Evolutionary conservation across 2,329 filamentous ascomycete genomes (phyloP).

Genomic region (Colletotrichum ledebouriae): DNA sequence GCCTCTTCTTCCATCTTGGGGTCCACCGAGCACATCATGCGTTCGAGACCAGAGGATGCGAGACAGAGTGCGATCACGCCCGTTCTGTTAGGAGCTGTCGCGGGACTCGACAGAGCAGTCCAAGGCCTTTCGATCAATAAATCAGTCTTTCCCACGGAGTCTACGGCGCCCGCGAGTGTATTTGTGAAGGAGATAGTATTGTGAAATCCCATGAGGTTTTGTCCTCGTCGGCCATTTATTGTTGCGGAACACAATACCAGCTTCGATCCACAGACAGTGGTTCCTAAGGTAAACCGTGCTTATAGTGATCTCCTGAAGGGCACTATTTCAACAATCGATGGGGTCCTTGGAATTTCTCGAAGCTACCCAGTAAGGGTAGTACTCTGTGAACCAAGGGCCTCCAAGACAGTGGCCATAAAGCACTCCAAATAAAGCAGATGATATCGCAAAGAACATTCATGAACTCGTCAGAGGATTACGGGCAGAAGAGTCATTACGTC

Average conservation of each 20-base stretch:
- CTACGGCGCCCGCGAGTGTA: background rate
- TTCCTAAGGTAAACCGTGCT: no score
- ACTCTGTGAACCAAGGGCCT: no score
- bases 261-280: background rate
- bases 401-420: background rate
- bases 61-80: background rate
- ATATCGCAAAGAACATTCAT: background rate
- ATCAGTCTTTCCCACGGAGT: background rate
- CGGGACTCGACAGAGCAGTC: background rate
- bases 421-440: background rate
- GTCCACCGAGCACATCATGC: background rate
- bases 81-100: background rate
- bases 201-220: background rate
- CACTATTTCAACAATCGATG: no score
- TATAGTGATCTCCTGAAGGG: no score
- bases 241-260: background rate
- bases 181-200: background rate
- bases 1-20: background rate
- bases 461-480: background rate
- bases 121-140: slow-evolving; percentile 1
- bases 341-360: no score
- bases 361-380: no score
- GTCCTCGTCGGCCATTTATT: background rate
- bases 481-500: slow-evolving; percentile 10
- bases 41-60: background rate